These are phyloP conservation scores for Hyphodiscus hymeniophilus DNA, from an alignment of 495 filamentous ascomycete genomes.

Conservation along the genomic window DNA sequence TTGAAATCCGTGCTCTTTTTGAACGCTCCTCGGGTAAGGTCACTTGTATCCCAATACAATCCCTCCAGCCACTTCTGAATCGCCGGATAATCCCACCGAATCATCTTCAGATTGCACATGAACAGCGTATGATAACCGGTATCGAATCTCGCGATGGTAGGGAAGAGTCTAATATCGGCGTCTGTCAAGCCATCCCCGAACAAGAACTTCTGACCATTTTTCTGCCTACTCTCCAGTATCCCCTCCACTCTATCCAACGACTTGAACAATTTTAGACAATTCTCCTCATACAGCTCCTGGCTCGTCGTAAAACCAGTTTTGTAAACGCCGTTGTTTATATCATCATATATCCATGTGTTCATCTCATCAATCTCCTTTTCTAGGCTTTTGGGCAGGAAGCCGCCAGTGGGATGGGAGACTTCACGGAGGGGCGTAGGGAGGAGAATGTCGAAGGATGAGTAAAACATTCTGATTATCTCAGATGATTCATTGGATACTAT, in stretches of 20 bases:
- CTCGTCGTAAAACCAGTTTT: conserved; percentile 39
- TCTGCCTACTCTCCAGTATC: conserved; percentile 39
- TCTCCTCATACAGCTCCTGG: conserved; percentile 67
- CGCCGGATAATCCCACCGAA: conserved; percentile 64
- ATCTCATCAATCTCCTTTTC: conserved; percentile 55
- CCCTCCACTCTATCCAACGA: conserved; percentile 63
- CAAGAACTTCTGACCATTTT: conserved; percentile 45
- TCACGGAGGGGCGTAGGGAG: conserved; percentile 51
- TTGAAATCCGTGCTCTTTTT: conserved; percentile 45
- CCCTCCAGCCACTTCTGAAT: conserved; percentile 57
- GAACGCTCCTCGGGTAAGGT: conserved; percentile 37
- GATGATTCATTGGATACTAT: conserved; percentile 35
- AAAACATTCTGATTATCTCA: conserved; percentile 69
- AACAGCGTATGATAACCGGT: conserved; percentile 85
- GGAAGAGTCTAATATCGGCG: conserved; percentile 66
- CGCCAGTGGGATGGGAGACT: conserved; percentile 40
- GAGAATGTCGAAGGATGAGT: conserved; percentile 64
- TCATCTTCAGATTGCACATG: conserved; percentile 84
- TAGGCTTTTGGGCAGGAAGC: conserved; percentile 53
- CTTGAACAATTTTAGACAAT: conserved; percentile 57
- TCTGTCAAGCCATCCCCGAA: conserved; percentile 66
- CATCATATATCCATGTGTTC: conserved; percentile 77
- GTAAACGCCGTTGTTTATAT: conserved; percentile 84
- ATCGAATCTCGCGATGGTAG: conserved; percentile 79
- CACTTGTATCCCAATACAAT: conserved; percentile 57